A percentile compares a stretch with the other conserved stretches of the same genome.
These are phyloP conservation scores for Pseudopithomyces chartarum DNA, from an alignment of 2,329 filamentous ascomycete genomes.

Conservation along the genomic window DNA sequence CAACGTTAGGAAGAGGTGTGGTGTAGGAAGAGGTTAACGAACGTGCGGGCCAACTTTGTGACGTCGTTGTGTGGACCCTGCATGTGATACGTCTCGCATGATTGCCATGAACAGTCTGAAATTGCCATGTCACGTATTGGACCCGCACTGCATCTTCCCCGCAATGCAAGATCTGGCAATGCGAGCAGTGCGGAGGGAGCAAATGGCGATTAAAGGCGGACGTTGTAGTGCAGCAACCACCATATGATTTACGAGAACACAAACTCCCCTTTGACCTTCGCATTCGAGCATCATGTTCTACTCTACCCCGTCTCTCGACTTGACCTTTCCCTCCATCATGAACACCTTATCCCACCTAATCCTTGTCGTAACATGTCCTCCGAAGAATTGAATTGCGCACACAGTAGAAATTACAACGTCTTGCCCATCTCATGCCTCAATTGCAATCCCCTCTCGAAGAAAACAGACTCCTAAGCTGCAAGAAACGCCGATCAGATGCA, in stretches of 20 bases:
- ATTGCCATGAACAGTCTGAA: neutral
- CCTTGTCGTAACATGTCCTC: neutral
- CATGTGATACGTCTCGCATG: neutral
- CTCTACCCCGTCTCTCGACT: neutral
- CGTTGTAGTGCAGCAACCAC: no score
- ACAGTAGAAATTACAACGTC: slow-evolving; percentile 9
- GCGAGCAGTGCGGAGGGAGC: no score
- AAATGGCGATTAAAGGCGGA: no score
- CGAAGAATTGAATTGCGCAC: slow-evolving; percentile 3
- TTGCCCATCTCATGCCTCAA: neutral
- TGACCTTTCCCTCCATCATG: neutral
- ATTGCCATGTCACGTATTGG: neutral
- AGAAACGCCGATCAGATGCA: slow-evolving; percentile 3
- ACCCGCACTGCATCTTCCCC: neutral
- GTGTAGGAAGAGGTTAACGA: neutral
- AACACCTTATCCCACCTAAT: neutral
- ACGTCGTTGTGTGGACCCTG: slow-evolving; percentile 1
- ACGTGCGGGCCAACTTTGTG: neutral
- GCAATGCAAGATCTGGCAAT: neutral
- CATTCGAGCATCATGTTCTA: neutral
- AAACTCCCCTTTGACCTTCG: neutral
- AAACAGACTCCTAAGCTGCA: neutral
- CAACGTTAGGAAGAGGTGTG: neutral
- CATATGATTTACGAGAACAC: neutral
- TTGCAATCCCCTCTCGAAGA: neutral